These are phyloP conservation scores for Carpinus fangiana DNA, from an alignment of 306 rosid genomes.

Conservation along the genomic window DNA sequence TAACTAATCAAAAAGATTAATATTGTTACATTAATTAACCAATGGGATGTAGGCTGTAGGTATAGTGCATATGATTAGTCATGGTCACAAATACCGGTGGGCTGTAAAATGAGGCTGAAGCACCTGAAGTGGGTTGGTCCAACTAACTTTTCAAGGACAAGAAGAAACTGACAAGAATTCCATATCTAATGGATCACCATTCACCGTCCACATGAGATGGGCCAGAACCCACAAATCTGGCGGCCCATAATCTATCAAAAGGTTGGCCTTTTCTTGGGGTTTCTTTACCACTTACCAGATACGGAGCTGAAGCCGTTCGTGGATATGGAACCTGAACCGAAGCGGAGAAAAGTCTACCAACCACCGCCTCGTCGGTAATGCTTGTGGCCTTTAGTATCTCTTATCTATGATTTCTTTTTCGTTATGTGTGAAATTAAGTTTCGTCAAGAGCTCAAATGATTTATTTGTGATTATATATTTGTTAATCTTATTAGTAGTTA, in stretches of 20 bases:
- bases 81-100: too few relatives aligned
- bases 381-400: not conserved
- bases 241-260: not conserved
- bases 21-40: too few relatives aligned
- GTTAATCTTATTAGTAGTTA: not conserved
- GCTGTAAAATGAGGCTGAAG: not conserved
- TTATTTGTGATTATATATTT: not conserved
- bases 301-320: not conserved
- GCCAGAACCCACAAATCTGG: not conserved
- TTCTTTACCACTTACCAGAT: not conserved
- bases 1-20: too few relatives aligned
- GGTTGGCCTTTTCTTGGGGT: not conserved
- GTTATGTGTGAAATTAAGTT: not conserved
- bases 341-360: slow-evolving; percentile 33
- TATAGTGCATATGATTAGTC: too few relatives aligned
- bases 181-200: too few relatives aligned
- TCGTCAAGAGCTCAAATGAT: not conserved
- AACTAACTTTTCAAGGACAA: not conserved
- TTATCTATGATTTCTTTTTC: not conserved
- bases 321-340: slow-evolving; percentile 33
- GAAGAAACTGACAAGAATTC: not conserved
- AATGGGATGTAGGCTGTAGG: too few relatives aligned
- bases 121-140: not conserved
- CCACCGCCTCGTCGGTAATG: slow-evolving; percentile 36
- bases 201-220: not conserved